Conservation (phyloP, 2,329 filamentous ascomycete species). For the Didymella sp. region DNA sequence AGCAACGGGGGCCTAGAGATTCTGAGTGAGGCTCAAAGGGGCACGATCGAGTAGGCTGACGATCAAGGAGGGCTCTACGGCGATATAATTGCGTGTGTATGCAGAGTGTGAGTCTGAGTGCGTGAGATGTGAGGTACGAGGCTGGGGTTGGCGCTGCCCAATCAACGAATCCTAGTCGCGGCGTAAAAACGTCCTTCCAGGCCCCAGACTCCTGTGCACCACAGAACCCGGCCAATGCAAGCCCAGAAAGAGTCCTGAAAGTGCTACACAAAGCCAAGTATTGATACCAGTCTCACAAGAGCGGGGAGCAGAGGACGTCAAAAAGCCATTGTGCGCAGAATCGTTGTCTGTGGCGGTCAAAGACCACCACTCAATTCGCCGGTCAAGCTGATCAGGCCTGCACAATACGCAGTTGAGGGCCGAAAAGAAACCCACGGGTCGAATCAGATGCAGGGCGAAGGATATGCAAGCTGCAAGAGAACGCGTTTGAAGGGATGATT, state of each 20-base stretch:
- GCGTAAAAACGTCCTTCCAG: conserved; percentile 10
- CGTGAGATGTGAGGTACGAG: conserved; percentile 9
- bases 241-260: conserved; percentile 15
- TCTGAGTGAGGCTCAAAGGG: conserved; percentile 29
- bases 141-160: conserved; percentile 13
- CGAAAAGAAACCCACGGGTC: conserved; percentile 25
- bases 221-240: conserved; percentile 13
- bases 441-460: conserved; percentile 28
- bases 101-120: conserved; percentile 23
- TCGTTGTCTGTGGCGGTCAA: conserved; percentile 41
- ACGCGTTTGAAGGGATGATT: conserved; percentile 26
- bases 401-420: conserved; percentile 30
- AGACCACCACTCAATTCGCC: conserved; percentile 16
- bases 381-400: conserved; percentile 22
- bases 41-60: conserved; percentile 26
- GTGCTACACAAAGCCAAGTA: conserved; percentile 23
- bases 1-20: conserved; percentile 16
- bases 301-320: conserved; percentile 22
- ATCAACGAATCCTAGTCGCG: conserved; percentile 7
- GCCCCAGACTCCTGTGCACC: conserved; percentile 18
- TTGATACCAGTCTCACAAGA: conserved; percentile 25
- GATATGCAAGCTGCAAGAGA: conserved; percentile 27
- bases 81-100: conserved; percentile 6
- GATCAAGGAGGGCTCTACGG: conserved; percentile 5
- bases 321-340: conserved; percentile 26